phyloP scores from a whole-genome alignment of 805 yeast genomes.

The Candida nemodendra region DNA sequence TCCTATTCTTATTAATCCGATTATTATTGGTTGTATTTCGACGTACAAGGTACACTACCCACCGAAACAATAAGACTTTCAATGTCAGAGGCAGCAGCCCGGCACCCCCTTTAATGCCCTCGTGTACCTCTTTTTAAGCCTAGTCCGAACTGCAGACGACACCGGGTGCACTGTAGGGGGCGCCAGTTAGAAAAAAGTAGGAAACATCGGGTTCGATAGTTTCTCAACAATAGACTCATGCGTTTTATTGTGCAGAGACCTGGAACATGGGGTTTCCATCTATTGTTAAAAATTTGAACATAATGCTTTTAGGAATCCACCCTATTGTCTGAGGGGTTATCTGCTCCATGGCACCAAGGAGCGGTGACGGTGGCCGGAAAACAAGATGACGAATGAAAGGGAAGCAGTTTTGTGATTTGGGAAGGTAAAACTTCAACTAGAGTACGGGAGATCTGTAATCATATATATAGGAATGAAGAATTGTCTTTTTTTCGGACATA shows the following conservation, averaged over 20 bases:
- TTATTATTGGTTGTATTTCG: conserved; percentile 10
- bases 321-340: background rate
- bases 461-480: too few relatives aligned
- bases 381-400: background rate
- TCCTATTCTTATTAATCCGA: conserved; percentile 3
- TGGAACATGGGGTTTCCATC: background rate
- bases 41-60: conserved; percentile 6
- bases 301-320: background rate
- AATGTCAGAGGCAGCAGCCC: background rate
- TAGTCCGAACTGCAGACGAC: background rate
- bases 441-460: too few relatives aligned
- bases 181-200: background rate
- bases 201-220: too few relatives aligned
- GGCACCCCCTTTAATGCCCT: conserved; percentile 15
- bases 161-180: background rate
- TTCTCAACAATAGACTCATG: too few relatives aligned
- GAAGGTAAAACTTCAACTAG: too few relatives aligned
- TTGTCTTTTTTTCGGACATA: background rate
- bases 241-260: too few relatives aligned
- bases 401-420: background rate
- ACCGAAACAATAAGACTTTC: conserved; percentile 3
- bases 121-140: conserved; percentile 1
- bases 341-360: background rate
- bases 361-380: background rate
- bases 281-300: background rate